A percentile compares a stretch with the other conserved stretches of the same genome.
Conservation (phyloP, 768 basidiomycete genomes). For the Boletus sp. region DNA sequence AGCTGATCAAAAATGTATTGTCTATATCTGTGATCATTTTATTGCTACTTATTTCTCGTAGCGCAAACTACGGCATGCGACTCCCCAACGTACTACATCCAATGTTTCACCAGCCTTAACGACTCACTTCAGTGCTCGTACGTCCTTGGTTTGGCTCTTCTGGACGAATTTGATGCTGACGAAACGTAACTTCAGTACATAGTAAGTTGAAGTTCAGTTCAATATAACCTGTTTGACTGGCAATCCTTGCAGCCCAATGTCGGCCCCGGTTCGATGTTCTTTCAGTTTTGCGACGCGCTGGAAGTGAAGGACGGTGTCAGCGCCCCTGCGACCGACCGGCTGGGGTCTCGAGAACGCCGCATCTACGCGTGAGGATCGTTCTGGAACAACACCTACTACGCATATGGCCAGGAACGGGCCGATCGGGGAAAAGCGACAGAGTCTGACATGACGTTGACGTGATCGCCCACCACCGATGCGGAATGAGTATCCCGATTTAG, state of each 20-base stretch:
- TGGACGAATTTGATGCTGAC: conserved; percentile 7
- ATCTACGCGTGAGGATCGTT: conserved; percentile 57
- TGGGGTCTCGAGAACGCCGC: conserved; percentile 66
- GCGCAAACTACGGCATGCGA: too few relatives aligned
- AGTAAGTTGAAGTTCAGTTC: too few relatives aligned
- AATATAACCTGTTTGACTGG: conserved; percentile 66
- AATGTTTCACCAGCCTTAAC: too few relatives aligned
- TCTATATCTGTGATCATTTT: too few relatives aligned
- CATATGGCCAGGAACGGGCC: background rate
- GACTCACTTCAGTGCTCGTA: too few relatives aligned
- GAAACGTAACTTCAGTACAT: conserved; percentile 36
- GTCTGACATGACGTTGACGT: background rate
- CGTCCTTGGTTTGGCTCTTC: conserved; percentile 13
- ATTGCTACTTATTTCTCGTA: too few relatives aligned
- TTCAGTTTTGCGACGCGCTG: conserved; percentile 40
- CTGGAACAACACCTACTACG: conserved; percentile 53
- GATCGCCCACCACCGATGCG: conserved; percentile 26
- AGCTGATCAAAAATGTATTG: too few relatives aligned
- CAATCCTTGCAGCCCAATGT: conserved; percentile 54
- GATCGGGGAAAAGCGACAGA: background rate
- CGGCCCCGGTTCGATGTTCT: conserved; percentile 40
- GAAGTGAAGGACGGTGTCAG: conserved; percentile 39
- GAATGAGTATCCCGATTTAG: conserved; percentile 42
- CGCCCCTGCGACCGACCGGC: conserved; percentile 47
- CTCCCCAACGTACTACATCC: too few relatives aligned